A percentile compares a stretch with the other conserved stretches of the same genome.
Evolutionary conservation across 2,329 filamentous ascomycete genomes (phyloP).

Genomic region (Sclerotinia sclerotiorum): DNA sequence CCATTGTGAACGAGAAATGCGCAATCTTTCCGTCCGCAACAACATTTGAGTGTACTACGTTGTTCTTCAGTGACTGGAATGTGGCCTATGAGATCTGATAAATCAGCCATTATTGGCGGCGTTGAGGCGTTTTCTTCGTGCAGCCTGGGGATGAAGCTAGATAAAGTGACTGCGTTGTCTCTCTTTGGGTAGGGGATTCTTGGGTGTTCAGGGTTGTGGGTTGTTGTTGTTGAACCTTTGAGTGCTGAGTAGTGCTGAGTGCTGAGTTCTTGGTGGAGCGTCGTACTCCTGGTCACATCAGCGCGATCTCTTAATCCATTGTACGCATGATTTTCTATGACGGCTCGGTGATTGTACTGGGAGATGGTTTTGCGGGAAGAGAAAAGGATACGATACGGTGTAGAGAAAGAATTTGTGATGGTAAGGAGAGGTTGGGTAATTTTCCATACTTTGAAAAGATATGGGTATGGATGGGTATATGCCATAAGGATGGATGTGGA

Average conservation of each 20-base stretch:
- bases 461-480: too few species aligned
- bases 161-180: constrained; percentile 10
- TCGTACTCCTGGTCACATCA: constrained; percentile 6
- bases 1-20: constrained; percentile 79
- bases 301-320: constrained; percentile 1
- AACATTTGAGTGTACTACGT: constrained; percentile 58
- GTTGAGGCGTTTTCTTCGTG: constrained; percentile 8
- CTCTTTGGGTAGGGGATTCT: not conserved
- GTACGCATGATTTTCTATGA: not conserved
- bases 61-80: constrained; percentile 31
- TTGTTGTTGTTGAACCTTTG: constrained; percentile 4
- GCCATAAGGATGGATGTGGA: too few species aligned
- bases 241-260: not conserved
- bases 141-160: constrained; percentile 1
- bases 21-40: constrained; percentile 81
- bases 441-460: not conserved
- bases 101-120: constrained; percentile 6
- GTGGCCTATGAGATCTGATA: constrained; percentile 26
- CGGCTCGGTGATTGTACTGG: not conserved
- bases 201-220: not conserved
- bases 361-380: not conserved
- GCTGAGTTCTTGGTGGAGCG: constrained; percentile 2
- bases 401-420: not conserved
- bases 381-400: not conserved
- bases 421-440: constrained; percentile 14